Base-by-base conservation (phyloP, 805 yeast genomes). In the Deakozyma indianensis region DNA sequence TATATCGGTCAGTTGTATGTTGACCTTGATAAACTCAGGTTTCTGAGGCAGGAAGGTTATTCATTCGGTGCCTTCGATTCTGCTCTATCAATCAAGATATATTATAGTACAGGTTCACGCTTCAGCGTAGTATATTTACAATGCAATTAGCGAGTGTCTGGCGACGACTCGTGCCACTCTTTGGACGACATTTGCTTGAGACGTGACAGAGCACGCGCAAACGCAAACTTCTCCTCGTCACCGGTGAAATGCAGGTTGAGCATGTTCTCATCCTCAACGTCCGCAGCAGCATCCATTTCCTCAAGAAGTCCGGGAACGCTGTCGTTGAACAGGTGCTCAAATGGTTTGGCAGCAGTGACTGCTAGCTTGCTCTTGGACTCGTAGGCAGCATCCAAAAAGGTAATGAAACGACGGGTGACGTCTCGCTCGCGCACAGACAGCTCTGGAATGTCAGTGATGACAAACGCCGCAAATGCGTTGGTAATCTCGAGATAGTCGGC, bases 141-240 rank as follows among this genome's bases (percentile, higher is more conserved):
- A n/a, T n/a, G n/a, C n/a, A n/a, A n/a, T n/a, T 32, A 32, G 11
- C 18, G 11, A 4, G 38, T 32, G 18, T 32, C 38, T 4, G 38
- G 38, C 18, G 38, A 14, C 18, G 38, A 29, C 41, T 56, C 55
- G 25, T 56, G 56, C 98, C 98, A 90, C 44, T 83, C 94, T 22
- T 79, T 80, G 3, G 95, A 82, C 52, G 94, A 80, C 96, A 90
- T 90, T 54, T 90, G 97, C 40, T 88, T 74, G 52, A 92, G 69
- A 59, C 98, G 77, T 54, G 92, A 80, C 48, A 90, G 68, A 0
- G 97, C 96, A 58, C 98, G 74, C 0, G 96, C 95, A 69, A 90
- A 90, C 20, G 98, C 98, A 67, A 90, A 92, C 61, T 81, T 75
- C 65, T 90, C 98, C 62, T 90, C 98, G 62, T 87, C 97, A 35